phyloP scores from a whole-genome alignment of 768 basidiomycete species.

The Coprinopsis cinerea region DNA sequence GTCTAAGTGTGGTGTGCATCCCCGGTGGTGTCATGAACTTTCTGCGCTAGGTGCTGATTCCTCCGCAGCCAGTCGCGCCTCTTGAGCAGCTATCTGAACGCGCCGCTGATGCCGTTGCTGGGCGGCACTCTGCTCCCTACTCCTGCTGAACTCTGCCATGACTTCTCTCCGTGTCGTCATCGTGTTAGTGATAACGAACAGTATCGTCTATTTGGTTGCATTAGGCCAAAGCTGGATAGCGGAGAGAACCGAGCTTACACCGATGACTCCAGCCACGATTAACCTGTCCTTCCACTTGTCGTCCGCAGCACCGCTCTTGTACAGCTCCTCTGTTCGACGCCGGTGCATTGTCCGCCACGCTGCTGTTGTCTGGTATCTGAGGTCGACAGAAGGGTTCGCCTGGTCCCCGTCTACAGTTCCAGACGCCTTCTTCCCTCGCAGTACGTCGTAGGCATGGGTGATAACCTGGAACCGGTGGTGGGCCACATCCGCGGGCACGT shows the following conservation, averaged over 20 bases:
- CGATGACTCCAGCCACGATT: constrained; percentile 47
- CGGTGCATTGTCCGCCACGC: constrained; percentile 38
- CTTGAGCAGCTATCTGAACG: neutral
- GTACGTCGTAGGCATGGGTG: constrained; percentile 57
- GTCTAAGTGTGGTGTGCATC: too few relatives aligned
- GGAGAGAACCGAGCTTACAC: constrained; percentile 32
- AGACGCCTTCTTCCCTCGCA: constrained; percentile 40
- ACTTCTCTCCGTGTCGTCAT: constrained; percentile 20
- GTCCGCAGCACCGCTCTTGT: constrained; percentile 45
- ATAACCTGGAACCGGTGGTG: constrained; percentile 69
- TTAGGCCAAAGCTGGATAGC: neutral
- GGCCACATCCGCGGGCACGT: constrained; percentile 39
- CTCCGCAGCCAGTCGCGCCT: neutral
- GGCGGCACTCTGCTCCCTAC: neutral
- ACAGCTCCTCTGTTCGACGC: constrained; percentile 37
- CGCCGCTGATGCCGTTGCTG: constrained; percentile 2
- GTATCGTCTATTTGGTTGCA: constrained; percentile 15
- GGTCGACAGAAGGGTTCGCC: constrained; percentile 14
- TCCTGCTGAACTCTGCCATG: constrained; percentile 14
- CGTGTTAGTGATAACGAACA: constrained; percentile 22
- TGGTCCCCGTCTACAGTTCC: constrained; percentile 13
- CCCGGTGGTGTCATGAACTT: too few relatives aligned
- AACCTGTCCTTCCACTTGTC: constrained; percentile 65
- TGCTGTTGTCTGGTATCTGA: constrained; percentile 28
- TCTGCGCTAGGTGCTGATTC: too few relatives aligned